A percentile compares a stretch with the other conserved stretches of the same genome.
Evolutionary conservation across 371 early-diverging fungal genomes (phyloP).

Genomic region (Mortierella polycephala): DNA sequence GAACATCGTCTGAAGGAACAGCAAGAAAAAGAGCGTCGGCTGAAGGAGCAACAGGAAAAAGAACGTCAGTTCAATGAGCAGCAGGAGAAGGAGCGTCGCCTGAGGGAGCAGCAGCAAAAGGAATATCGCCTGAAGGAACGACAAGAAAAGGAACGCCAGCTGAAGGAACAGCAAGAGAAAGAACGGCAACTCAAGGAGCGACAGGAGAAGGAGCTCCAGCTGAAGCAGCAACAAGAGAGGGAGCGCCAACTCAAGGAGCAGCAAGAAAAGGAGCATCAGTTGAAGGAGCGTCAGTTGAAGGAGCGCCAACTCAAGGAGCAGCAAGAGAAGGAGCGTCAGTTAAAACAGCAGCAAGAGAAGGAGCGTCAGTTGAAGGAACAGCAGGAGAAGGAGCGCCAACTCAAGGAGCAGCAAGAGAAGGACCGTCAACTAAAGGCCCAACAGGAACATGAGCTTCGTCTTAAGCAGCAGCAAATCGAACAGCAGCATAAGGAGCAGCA

Average conservation of each 20-base stretch:
- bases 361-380: constrained; percentile 13
- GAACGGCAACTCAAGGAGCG: constrained; percentile 12
- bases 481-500: constrained; percentile 9
- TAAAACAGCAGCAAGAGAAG: constrained; percentile 22
- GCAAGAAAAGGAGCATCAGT: constrained; percentile 12
- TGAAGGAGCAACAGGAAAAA: constrained; percentile 22
- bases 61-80: constrained; percentile 22
- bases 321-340: constrained; percentile 11
- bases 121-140: constrained; percentile 9
- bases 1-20: constrained; percentile 16
- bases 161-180: constrained; percentile 29
- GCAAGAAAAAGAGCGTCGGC: constrained; percentile 19
- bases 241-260: constrained; percentile 13
- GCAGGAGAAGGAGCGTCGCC: constrained; percentile 21
- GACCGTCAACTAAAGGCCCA: constrained; percentile 11
- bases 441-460: neutral
- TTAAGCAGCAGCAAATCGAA: constrained; percentile 13
- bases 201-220: constrained; percentile 18
- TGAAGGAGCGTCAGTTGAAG: constrained; percentile 18
- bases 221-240: constrained; percentile 13
- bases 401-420: constrained; percentile 23
- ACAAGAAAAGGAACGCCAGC: constrained; percentile 6
- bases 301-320: constrained; percentile 24
- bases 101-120: constrained; percentile 19
- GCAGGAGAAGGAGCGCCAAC: constrained; percentile 12